Evolutionary conservation across 1,284 basidiomycete genomes (phyloP).

Genomic region (Ceraceosorus guamensis): DNA sequence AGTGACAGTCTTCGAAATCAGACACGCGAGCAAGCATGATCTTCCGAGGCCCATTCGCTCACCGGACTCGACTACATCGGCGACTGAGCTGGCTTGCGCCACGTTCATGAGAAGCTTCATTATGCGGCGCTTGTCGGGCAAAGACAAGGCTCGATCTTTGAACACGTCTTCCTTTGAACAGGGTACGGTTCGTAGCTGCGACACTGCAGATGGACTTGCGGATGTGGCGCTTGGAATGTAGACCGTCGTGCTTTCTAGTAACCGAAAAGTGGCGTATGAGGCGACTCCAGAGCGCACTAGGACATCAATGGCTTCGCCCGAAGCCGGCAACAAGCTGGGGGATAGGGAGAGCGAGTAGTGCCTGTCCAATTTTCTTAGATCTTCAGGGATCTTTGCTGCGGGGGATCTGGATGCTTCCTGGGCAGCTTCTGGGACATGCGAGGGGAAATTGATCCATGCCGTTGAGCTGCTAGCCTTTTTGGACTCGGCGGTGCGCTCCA

Average conservation of each 20-base stretch:
- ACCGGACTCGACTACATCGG: too few species aligned
- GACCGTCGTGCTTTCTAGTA: constrained; percentile 59
- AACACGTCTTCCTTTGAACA: constrained; percentile 90
- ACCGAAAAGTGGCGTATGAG: constrained; percentile 78
- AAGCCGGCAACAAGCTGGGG: constrained; percentile 72
- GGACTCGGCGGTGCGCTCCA: constrained; percentile 51
- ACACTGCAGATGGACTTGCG: not conserved
- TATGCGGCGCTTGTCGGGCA: constrained; percentile 79
- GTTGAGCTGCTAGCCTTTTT: not conserved
- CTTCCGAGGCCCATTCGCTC: too few species aligned
- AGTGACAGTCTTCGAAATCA: too few species aligned
- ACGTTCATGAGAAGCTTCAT: constrained; percentile 76
- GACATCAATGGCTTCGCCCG: constrained; percentile 70
- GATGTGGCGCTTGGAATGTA: not conserved
- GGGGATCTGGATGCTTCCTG: not conserved
- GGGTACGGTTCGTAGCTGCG: constrained; percentile 57
- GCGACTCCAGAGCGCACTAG: constrained; percentile 78
- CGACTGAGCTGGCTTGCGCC: not conserved
- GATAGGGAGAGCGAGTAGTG: constrained; percentile 78
- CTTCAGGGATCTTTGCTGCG: constrained; percentile 5
- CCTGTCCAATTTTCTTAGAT: constrained; percentile 23
- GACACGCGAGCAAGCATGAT: too few species aligned
- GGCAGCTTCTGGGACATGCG: too few species aligned
- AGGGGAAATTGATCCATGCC: constrained; percentile 15
- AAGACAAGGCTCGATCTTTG: constrained; percentile 67